Conservation (phyloP, 129 eudicot species). For the Lactuca saligna region DNA sequence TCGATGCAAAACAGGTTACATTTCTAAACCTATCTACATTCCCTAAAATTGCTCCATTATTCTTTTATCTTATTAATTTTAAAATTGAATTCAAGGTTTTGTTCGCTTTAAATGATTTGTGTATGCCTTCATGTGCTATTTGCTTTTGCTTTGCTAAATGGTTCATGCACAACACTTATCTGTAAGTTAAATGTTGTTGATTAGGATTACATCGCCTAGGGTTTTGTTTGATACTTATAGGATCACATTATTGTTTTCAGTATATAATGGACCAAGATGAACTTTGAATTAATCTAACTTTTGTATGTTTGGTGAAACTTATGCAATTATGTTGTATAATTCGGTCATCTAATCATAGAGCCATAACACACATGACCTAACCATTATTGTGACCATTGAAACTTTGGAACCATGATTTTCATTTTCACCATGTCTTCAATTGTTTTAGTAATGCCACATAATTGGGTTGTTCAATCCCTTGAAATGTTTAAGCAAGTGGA, state of each 20-base stretch:
- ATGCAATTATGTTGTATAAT: background rate
- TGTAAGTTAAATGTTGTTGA: slow-evolving; percentile 3
- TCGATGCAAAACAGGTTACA: background rate
- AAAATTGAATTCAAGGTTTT: background rate
- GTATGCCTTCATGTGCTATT: background rate
- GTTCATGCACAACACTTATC: background rate
- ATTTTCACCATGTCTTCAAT: slow-evolving; percentile 23
- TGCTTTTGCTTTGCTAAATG: background rate
- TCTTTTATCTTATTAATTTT: background rate
- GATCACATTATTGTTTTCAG: background rate
- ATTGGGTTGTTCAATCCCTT: slow-evolving; percentile 38
- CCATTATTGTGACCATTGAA: slow-evolving; percentile 10
- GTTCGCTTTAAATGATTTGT: background rate
- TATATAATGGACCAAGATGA: background rate
- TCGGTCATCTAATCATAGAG: slow-evolving; percentile 1
- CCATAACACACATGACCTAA: slow-evolving; percentile 10
- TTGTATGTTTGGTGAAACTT: slow-evolving; percentile 5
- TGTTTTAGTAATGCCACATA: slow-evolving; percentile 23
- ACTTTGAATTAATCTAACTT: no score
- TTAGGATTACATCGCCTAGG: slow-evolving; percentile 10
- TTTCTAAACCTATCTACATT: slow-evolving; percentile 2
- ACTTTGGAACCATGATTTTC: slow-evolving; percentile 15
- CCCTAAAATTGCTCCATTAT: slow-evolving; percentile 4
- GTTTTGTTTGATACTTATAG: slow-evolving; percentile 11
- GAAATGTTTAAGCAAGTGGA: slow-evolving; percentile 27